phyloP scores from a whole-genome alignment of 257 asterid species.

The Petunia axillaris region DNA sequence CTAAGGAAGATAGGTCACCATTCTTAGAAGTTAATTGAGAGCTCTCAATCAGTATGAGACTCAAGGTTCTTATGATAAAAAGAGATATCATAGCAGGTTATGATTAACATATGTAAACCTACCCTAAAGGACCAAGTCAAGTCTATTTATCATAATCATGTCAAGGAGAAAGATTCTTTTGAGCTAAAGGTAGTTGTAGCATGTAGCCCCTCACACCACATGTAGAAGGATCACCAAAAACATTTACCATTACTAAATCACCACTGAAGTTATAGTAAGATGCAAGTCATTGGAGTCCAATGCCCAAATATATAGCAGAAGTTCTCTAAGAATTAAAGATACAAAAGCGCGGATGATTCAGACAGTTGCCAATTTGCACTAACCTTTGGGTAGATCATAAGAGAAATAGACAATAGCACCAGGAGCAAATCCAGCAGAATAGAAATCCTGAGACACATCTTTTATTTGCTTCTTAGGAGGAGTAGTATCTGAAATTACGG shows the following conservation, averaged over 20 bases:
- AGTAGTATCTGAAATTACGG: slow-evolving; percentile 66
- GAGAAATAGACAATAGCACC: slow-evolving; percentile 95
- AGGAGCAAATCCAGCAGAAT: slow-evolving; percentile 85
- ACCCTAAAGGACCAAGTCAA: neutral
- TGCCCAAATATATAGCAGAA: neutral
- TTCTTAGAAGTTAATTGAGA: neutral
- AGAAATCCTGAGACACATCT: slow-evolving; percentile 74
- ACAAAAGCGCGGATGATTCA: slow-evolving; percentile 6
- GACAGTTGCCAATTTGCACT: slow-evolving; percentile 9
- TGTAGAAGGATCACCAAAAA: slow-evolving; percentile 11
- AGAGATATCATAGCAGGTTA: neutral
- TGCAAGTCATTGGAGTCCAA: slow-evolving; percentile 4
- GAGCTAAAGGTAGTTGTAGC: neutral
- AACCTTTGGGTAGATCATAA: slow-evolving; percentile 66
- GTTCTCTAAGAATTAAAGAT: neutral
- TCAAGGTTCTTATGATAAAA: neutral
- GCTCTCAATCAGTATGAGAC: neutral
- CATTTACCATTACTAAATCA: slow-evolving; percentile 10
- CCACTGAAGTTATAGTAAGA: neutral
- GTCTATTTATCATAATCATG: neutral
- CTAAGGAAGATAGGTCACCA: neutral
- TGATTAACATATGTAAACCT: neutral
- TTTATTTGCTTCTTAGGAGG: slow-evolving; percentile 91
- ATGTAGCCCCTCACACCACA: neutral
- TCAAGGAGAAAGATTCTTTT: slow-evolving; percentile 18